Evolutionary conservation across 306 rosid species (phyloP).

Genomic region (Aeschynomene evenia): DNA sequence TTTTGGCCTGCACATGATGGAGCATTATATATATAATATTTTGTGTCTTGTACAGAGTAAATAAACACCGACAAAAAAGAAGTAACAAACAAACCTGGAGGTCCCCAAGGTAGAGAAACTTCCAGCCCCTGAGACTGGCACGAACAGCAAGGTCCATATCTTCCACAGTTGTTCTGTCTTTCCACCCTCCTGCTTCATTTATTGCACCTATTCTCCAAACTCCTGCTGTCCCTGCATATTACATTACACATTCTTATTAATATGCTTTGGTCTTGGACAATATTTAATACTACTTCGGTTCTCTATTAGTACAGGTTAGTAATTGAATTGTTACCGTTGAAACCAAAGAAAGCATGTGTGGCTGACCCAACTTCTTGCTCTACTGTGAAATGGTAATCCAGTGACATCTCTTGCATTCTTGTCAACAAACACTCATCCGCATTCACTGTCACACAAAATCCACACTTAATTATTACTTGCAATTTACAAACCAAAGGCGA

Average conservation of each 20-base stretch:
- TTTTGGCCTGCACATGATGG: constrained; percentile 95
- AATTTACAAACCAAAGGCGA: background rate
- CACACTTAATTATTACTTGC: background rate
- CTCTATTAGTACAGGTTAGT: no score
- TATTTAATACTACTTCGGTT: no score
- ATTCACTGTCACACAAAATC: constrained; percentile 60
- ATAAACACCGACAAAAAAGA: no score
- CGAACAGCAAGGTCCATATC: constrained; percentile 99
- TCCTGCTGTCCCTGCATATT: constrained; percentile 85
- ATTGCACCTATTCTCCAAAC: constrained; percentile 98
- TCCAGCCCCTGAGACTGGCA: constrained; percentile 98
- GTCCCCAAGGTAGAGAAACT: constrained; percentile 91
- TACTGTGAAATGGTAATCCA: constrained; percentile 96
- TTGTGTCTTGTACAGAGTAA: no score
- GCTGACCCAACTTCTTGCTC: constrained; percentile 99
- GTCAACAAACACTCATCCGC: constrained; percentile 83
- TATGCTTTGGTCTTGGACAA: no score
- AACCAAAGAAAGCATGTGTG: constrained; percentile 98
- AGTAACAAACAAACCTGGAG: constrained; percentile 66
- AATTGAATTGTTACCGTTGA: constrained; percentile 58
- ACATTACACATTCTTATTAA: background rate
- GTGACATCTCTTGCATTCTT: constrained; percentile 99
- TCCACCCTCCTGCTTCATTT: constrained; percentile 99
- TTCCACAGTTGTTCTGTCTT: constrained; percentile 95
- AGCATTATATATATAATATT: no score